Evolutionary conservation across 805 yeast genomes (phyloP), one percentile per base, ranked within the genome.

Genomic region (Candida andamanensis): DNA sequence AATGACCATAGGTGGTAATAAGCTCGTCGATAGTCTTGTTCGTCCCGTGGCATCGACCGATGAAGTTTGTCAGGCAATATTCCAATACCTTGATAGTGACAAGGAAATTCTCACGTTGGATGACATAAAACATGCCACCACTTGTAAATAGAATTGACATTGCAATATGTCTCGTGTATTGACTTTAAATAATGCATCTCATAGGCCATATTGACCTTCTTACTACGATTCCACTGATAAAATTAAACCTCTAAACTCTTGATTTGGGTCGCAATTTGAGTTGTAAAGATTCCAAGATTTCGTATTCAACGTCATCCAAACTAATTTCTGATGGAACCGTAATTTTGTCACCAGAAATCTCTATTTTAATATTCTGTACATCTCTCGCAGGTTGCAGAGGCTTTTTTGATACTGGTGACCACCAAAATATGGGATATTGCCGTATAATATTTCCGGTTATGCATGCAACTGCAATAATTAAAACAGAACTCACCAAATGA

Each of bases 1-100:
- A 8, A 50, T 60, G 14, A 36, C 47, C 4, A 26, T 74, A n/a
- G 29, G 76, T 9, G 47, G 72, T 43, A 49, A 54, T 56, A 36
- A 46, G n/a, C 51, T 58, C 20, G 41, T 72, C 33, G 74, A 74
- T 40, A 65, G 67, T 2, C 31, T 76, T 28, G 56, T 78, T 0
- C 67, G 85, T 41, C 86, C 87, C 0, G 63, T 79, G 0, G 63
- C 79, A 1, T 71, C 85, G 0, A 80, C 87, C 0, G 84, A 80
- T 42, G 60, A 67, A 26, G 94, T 87, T 2, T 83, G 90, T 1
- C 47, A 60, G 22, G 73, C 74, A 27, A 63, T 78, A 1, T 60
- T 78, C 10, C 72, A 76, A 24, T 75, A 74, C 27, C 56, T 84
- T 16, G 64, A 65, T 14, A 78, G 79, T 35, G 47, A 54, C 1